phyloP scores from a whole-genome alignment of 75 land plant genomes.

The Sequoiadendron giganteum region DNA sequence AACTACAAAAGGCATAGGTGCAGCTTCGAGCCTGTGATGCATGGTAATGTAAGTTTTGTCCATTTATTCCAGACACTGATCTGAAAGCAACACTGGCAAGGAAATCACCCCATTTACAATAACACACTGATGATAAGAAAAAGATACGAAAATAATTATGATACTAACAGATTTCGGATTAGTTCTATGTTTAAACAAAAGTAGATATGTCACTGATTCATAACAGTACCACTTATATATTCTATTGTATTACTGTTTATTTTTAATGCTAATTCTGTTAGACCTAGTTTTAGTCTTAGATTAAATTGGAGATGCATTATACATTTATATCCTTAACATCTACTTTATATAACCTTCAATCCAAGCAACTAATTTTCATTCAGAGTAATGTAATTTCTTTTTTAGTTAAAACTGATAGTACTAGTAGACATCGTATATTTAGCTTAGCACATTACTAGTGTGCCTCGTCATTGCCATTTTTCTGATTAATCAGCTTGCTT shows the following conservation, averaged over 20 bases:
- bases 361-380: not conserved
- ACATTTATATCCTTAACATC: not conserved
- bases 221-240: not conserved
- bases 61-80: not conserved
- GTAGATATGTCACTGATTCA: not conserved
- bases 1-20: not conserved
- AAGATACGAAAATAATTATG: not conserved
- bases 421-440: not conserved
- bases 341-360: not conserved
- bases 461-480: not conserved
- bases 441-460: not conserved
- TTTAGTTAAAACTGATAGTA: not conserved
- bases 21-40: not conserved
- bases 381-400: not conserved
- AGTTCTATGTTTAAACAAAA: not conserved
- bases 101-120: not conserved
- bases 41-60: not conserved
- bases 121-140: not conserved
- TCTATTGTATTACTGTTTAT: not conserved
- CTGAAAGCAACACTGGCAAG: not conserved
- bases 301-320: not conserved
- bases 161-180: not conserved
- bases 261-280: not conserved
- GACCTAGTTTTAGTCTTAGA: not conserved
- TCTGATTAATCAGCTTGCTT: not conserved